Conservation (phyloP, 2,329 filamentous ascomycete genomes). For the Biscogniauxia marginata region DNA sequence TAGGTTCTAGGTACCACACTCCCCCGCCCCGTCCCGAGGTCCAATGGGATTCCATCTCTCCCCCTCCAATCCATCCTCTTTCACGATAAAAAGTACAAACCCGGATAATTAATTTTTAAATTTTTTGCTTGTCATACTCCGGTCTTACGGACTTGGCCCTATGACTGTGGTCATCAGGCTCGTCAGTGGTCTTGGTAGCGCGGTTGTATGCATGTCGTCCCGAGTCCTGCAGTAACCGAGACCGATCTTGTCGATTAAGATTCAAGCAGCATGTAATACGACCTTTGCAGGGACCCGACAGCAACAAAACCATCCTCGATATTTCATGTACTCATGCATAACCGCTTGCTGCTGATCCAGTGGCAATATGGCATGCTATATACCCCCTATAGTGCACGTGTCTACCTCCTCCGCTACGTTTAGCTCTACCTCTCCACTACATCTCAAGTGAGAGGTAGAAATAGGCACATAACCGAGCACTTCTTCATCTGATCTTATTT, state of each 20-base stretch:
- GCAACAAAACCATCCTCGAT: not conserved
- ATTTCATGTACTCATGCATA: not conserved
- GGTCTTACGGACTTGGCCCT: not conserved
- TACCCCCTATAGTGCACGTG: not conserved
- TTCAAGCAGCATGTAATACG: conserved; percentile 17
- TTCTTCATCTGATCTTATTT: not conserved
- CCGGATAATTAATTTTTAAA: too few species aligned
- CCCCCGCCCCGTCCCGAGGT: too few species aligned
- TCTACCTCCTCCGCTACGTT: not conserved
- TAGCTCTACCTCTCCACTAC: not conserved
- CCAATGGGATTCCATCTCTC: not conserved
- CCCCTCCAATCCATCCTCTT: not conserved
- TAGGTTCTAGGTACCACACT: not conserved
- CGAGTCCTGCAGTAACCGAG: not conserved
- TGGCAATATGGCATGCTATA: too few species aligned
- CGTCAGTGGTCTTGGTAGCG: not conserved
- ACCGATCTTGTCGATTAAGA: not conserved
- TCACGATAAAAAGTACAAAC: not conserved
- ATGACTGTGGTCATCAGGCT: not conserved
- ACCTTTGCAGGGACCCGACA: conserved; percentile 17
- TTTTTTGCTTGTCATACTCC: not conserved
- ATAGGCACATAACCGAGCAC: not conserved
- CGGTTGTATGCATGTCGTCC: not conserved
- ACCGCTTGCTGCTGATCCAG: not conserved
- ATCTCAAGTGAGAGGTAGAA: not conserved